Evolutionary conservation across 441 rosid species (phyloP).

Genomic region (Adansonia gregorii): DNA sequence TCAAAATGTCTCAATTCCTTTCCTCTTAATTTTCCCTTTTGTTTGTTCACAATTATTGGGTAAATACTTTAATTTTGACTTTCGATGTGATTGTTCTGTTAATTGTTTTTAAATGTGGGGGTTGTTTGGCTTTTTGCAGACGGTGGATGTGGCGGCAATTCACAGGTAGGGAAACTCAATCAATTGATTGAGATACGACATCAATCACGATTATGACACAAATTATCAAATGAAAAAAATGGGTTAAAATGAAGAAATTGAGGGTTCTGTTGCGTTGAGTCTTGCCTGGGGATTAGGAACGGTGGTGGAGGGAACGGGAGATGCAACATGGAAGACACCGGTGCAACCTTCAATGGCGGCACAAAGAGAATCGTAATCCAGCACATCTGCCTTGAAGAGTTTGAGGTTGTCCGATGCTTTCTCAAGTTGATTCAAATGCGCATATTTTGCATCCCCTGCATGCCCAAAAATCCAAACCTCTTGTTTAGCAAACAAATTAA

Average conservation of each 20-base stretch:
- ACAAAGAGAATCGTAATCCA: conserved; percentile 49
- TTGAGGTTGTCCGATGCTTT: conserved; percentile 62
- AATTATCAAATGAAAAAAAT: too few species aligned
- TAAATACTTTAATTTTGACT: too few species aligned
- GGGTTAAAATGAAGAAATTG: not conserved
- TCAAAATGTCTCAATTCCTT: too few species aligned
- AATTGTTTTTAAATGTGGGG: too few species aligned
- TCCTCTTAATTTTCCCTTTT: too few species aligned
- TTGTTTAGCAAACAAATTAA: not conserved
- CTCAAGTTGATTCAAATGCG: conserved; percentile 59
- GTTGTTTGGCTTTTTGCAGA: too few species aligned
- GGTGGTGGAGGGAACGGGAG: conserved; percentile 55
- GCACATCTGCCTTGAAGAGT: conserved; percentile 67
- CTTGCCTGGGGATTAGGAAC: conserved; percentile 66
- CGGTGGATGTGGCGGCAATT: too few species aligned
- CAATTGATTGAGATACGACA: too few species aligned
- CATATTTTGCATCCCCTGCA: conserved; percentile 56
- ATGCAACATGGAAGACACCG: conserved; percentile 74
- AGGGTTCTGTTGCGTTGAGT: not conserved
- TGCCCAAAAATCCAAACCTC: not conserved
- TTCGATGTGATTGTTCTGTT: too few species aligned
- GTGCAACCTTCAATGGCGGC: conserved; percentile 58
- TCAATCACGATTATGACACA: too few species aligned
- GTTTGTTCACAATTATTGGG: too few species aligned
- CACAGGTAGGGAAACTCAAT: too few species aligned